A percentile compares a stretch with the other conserved stretches of the same genome.
phyloP scores from a whole-genome alignment of 495 filamentous ascomycete genomes.

The Lindgomyces ingoldianus region DNA sequence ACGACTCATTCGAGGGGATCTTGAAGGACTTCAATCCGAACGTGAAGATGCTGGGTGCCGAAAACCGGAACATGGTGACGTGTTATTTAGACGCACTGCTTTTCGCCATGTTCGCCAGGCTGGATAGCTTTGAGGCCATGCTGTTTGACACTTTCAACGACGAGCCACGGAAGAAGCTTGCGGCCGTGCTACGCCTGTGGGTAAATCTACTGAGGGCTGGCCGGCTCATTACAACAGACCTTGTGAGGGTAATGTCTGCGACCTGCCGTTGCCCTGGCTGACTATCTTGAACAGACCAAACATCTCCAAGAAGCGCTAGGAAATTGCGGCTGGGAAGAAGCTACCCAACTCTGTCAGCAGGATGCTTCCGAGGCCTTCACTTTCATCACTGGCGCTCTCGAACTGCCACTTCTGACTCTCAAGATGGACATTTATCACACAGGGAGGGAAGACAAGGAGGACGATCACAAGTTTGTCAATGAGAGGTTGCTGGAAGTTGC shows the following conservation, averaged over 20 bases:
- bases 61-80: constrained; percentile 81
- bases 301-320: constrained; percentile 79
- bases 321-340: constrained; percentile 91
- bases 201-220: constrained; percentile 88
- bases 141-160: constrained; percentile 70
- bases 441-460: constrained; percentile 74
- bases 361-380: constrained; percentile 94
- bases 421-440: constrained; percentile 95
- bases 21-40: constrained; percentile 70
- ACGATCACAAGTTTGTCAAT: constrained; percentile 92
- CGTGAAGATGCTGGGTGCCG: constrained; percentile 76
- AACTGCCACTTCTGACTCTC: constrained; percentile 83
- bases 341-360: constrained; percentile 73
- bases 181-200: constrained; percentile 78
- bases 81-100: constrained; percentile 92
- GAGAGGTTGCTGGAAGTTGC: constrained; percentile 91
- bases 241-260: constrained; percentile 58
- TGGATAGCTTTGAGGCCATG: constrained; percentile 90
- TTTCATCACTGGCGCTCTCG: constrained; percentile 86
- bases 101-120: constrained; percentile 92
- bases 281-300: constrained; percentile 61
- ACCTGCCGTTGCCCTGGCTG: constrained; percentile 34
- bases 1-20: constrained; percentile 78
- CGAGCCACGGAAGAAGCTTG: constrained; percentile 70
- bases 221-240: constrained; percentile 78